Conservation (phyloP, 345 rosid species). For the Linum lewisii region DNA sequence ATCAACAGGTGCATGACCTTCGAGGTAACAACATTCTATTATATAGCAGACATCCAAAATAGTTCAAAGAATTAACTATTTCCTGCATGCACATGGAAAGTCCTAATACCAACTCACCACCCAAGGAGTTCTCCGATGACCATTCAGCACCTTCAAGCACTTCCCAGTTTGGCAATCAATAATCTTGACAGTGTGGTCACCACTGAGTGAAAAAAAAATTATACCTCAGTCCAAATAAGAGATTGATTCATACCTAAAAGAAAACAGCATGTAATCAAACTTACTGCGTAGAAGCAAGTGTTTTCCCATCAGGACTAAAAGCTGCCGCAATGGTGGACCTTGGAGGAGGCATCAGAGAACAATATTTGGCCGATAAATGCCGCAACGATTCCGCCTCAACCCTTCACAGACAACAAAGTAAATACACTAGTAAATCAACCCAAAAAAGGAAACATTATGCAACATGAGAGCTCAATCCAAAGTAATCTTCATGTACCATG, state of each 20-base stretch:
- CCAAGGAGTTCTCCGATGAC: slow-evolving; percentile 98
- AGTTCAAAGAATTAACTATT: neutral
- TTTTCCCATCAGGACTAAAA: slow-evolving; percentile 71
- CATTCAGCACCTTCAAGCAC: slow-evolving; percentile 84
- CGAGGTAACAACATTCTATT: neutral
- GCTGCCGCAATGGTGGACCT: slow-evolving; percentile 89
- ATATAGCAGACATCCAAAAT: neutral
- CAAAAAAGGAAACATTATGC: neutral
- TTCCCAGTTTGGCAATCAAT: slow-evolving; percentile 83
- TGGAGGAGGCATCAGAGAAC: slow-evolving; percentile 57
- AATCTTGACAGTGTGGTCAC: slow-evolving; percentile 84
- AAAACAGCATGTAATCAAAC: slow-evolving; percentile 12
- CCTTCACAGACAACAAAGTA: slow-evolving; percentile 22
- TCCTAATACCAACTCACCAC: slow-evolving; percentile 53
- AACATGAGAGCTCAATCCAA: neutral
- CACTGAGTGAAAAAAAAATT: slow-evolving; percentile 33
- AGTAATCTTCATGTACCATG: slow-evolving; percentile 38
- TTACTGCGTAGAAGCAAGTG: slow-evolving; percentile 85
- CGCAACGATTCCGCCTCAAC: slow-evolving; percentile 68
- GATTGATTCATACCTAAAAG: slow-evolving; percentile 3
- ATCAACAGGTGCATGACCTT: too few species aligned
- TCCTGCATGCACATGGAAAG: neutral
- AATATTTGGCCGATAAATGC: slow-evolving; percentile 63
- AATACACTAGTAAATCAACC: slow-evolving; percentile 9
- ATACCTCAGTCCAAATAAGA: slow-evolving; percentile 3